Evolutionary conservation across 345 rosid genomes (phyloP), one percentile per base, ranked within the genome.

Genomic region (Leavenworthia alabamica): DNA sequence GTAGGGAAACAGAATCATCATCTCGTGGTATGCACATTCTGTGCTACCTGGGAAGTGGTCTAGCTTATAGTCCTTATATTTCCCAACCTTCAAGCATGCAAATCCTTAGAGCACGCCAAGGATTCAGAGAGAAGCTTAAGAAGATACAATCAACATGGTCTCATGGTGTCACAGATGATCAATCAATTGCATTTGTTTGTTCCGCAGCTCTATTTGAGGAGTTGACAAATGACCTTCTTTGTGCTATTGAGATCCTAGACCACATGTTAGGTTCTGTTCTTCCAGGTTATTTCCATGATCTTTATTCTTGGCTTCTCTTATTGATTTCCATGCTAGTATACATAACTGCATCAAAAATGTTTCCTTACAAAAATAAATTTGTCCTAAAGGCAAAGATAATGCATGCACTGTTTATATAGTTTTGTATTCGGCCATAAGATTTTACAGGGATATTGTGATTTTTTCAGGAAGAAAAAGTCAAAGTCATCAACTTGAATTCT

Each of bases 191-290:
- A 52, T 71, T 89, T 26, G 74, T 82, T 65, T 84, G 90, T 75
- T 76, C 96, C 0, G 94, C 92, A 11, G 85, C 96, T 55, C 73
- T 87, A 61, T 89, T 85, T 75, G 99, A 85, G 76, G 99, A 93
- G 77, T 64, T 87, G 70, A 77, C 92, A 4, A 73, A 71, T 70
- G 96, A 90, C 64, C 73, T 78, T 78, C 40, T 67, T 67, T 81
- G 81, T 14, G 95, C 88, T 33, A 56, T 83, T 60, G 82, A 82
- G 77, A 77, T 83, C 63, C 54, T 93, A 61, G 79, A 82, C 39
- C 77, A 83, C 73, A 88, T 86, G 47, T 77, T 89, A 22, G 59
- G 66, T 17, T 82, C 80, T 83, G 91, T 87, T 62, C 91, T 89
- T 80, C 99, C 99, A 81, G 96, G 96, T 89, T 68, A 63, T 59